Evolutionary conservation across 2,329 filamentous ascomycete species (phyloP), one percentile per base, ranked within the genome.

Genomic region (Colletotrichum graminicola): DNA sequence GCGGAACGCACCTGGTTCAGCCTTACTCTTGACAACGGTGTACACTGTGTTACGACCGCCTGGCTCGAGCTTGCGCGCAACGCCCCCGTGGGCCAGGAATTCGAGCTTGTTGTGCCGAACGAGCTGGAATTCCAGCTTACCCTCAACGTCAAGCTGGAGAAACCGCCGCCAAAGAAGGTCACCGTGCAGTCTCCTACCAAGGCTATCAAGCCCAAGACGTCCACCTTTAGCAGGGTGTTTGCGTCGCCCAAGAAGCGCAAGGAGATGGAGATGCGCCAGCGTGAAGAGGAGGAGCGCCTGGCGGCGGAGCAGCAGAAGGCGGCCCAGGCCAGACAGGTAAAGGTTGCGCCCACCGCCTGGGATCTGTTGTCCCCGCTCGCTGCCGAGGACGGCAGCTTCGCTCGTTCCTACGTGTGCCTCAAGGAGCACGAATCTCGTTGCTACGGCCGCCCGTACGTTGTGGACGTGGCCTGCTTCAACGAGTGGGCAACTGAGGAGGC

Each of bases 41-140:
- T 99, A 1, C 96, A 99, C 80, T 99, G 96, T 77, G 96, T 99
- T 21, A 99, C 96, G 0, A 99, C 96, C 4, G 92, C 94, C 0
- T 98, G 94, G 93, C 87, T 98, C 11, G 96, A 99, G 80, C 86
- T 99, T 71, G 94, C 94, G 26, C 93, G 93, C 76, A 95, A 93
- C 71, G 95, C 96, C 2, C 94, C 96, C 0, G 98, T 99, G 76
- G 96, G 95, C 8, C 96, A 99, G 79, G 96, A 99, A 80, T 99
- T 99, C 76, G 96, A 99, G 83, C 90, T 99, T 55, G 95, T 98
- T 41, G 96, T 99, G 34, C 92, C 97, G 61, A 96, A 97, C 76
- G 96, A 99, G 76, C 90, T 99, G n/a, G 96, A 99, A 81, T 99
- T 99, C 84, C 96, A 99, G 82, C 89, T 99, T 49, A 98, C 96